Base-by-base conservation (phyloP, 306 rosid genomes). In the Prunus dulcis region DNA sequence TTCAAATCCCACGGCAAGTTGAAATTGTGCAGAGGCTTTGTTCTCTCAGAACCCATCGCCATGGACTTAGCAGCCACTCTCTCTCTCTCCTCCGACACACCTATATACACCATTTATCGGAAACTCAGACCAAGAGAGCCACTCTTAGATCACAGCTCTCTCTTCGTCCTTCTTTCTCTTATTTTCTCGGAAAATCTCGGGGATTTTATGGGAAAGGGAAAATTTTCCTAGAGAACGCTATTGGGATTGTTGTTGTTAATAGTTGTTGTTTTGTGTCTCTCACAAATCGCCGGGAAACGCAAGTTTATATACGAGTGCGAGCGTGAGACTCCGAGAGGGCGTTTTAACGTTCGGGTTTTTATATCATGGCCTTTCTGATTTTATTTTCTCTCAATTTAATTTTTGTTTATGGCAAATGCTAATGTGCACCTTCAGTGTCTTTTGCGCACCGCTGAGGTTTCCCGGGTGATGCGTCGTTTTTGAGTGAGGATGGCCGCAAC, bases 21-120 rank as follows among this genome's bases (percentile, higher is more conserved):
- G 94, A 94, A 94, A 89, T 94, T 91, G 87, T 94, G 98, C 27
- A 91, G 93, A 75, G 87, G 87, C 85, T 87, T 94, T 72, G 90
- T 79, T 85, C 96, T 81, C 85, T 87, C 97, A 19, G 89, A 84
- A 62, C 85, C 92, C 84, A 81, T 85, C 52, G 88, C 98, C 98
- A 88, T 85, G 75, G 75, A 71, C 79, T 76, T 68, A 8, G 58
- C 62, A 12, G 67, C 65, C 78, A 67, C 43, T 51, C 32, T 41
- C 67, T 74, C 46, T 47, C 28, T 41, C 69, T 73, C 75, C 81
- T 74, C 75, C 73, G 27, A 32, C 72, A 49, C 89, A 57, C 76
- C 71, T 72, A 73, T 51, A 77, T 63, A 88, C 82, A 93, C 97
- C 93, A 90, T 87, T 81, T 50, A 86, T 47, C 81, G 67, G 69